Conservation (phyloP, 192 early-diverging fungal genomes). For the Chytriomyces sp. region DNA sequence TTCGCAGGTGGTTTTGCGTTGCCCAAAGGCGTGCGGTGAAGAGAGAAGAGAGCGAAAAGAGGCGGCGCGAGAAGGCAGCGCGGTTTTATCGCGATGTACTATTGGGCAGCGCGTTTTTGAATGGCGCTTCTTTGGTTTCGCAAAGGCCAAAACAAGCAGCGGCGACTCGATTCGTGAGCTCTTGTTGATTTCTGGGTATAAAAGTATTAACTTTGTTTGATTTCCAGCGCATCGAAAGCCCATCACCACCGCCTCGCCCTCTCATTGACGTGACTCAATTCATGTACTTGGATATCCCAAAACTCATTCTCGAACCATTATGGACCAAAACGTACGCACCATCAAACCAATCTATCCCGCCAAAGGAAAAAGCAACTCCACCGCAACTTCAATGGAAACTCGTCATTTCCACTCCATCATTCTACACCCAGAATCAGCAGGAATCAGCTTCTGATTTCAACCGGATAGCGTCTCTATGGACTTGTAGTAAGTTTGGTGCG, state of each 20-base stretch:
- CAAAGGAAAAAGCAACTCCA: not conserved
- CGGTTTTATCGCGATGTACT: conserved; percentile 22
- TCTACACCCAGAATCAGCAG: not conserved
- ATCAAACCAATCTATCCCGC: no score
- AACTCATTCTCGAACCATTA: not conserved
- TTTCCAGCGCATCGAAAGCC: not conserved
- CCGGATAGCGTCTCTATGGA: conserved; percentile 19
- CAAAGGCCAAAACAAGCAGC: not conserved
- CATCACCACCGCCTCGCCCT: not conserved
- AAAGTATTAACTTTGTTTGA: not conserved
- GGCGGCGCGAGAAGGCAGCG: conserved; percentile 26
- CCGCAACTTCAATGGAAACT: conserved; percentile 11
- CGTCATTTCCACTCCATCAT: conserved; percentile 21
- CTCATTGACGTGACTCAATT: not conserved
- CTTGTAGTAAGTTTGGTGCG: conserved; percentile 31
- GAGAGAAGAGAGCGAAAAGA: not conserved
- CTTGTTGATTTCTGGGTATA: not conserved
- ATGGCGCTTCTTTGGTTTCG: not conserved
- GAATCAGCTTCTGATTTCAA: not conserved
- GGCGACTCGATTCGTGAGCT: not conserved
- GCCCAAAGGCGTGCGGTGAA: not conserved
- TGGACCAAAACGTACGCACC: not conserved
- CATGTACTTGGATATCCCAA: conserved; percentile 7
- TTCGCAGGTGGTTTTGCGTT: conserved; percentile 10
- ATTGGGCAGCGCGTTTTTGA: not conserved